Evolutionary conservation across 106 monocot species (phyloP).

Genomic region (Phalaenopsis equestris): DNA sequence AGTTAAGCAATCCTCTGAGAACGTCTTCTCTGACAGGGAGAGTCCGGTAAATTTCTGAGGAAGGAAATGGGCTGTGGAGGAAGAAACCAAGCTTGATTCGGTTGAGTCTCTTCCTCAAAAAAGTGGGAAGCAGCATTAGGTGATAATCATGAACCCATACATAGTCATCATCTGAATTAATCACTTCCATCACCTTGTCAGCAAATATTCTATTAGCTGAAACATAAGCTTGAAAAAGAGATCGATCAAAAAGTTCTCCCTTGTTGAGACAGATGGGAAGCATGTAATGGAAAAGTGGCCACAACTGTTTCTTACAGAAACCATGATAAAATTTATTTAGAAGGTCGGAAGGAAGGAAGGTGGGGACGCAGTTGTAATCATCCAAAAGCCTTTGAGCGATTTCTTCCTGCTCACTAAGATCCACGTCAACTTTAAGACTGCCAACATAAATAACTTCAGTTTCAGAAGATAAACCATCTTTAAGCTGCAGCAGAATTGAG

Average conservation of each 20-base stretch:
- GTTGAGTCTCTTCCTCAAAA: constrained; percentile 50
- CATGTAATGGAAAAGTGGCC: constrained; percentile 91
- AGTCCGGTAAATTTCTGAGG: constrained; percentile 71
- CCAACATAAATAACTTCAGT: constrained; percentile 50
- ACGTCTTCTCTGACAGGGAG: constrained; percentile 74
- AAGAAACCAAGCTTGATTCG: constrained; percentile 72
- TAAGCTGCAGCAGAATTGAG: constrained; percentile 39
- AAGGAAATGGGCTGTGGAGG: constrained; percentile 75
- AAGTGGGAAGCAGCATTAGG: constrained; percentile 76
- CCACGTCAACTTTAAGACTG: constrained; percentile 39
- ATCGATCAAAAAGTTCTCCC: constrained; percentile 29
- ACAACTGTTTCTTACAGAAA: constrained; percentile 78
- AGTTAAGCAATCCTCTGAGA: constrained; percentile 62
- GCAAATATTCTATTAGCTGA: constrained; percentile 67
- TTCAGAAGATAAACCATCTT: constrained; percentile 39
- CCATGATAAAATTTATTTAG: constrained; percentile 53
- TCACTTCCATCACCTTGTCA: constrained; percentile 55
- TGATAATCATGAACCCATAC: constrained; percentile 96
- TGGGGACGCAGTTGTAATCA: constrained; percentile 59
- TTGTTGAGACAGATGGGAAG: constrained; percentile 45
- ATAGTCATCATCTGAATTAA: constrained; percentile 66
- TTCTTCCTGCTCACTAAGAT: constrained; percentile 54
- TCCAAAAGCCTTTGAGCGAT: constrained; percentile 53
- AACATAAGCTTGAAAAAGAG: constrained; percentile 53
- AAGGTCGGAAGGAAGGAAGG: constrained; percentile 47